phyloP scores from a whole-genome alignment of 768 basidiomycete species.

The Hygrophorus pudorinus region DNA sequence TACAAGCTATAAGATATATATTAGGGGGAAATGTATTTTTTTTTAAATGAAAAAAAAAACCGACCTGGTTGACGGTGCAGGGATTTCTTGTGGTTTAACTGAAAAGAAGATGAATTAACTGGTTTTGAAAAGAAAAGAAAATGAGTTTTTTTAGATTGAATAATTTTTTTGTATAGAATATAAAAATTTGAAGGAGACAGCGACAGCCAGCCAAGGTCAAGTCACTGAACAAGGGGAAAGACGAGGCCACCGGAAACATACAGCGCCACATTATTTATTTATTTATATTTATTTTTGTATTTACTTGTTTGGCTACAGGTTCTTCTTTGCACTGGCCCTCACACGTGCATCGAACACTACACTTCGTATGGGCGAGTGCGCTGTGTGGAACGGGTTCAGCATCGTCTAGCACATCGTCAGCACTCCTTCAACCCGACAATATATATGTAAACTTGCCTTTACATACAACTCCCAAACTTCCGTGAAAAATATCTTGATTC shows the following conservation, averaged over 20 bases:
- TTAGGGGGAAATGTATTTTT: conserved; percentile 19
- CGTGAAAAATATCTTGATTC: conserved; percentile 84
- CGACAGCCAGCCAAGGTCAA: background rate
- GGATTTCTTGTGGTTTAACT: conserved; percentile 12
- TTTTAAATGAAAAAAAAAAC: conserved; percentile 15
- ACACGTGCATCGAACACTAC: conserved; percentile 76
- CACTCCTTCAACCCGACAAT: background rate
- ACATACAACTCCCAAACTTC: conserved; percentile 97
- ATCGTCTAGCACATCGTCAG: conserved; percentile 42
- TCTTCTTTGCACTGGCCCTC: conserved; percentile 76
- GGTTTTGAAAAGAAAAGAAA: conserved; percentile 18
- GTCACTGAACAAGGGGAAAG: background rate
- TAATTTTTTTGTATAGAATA: background rate
- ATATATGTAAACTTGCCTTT: conserved; percentile 52
- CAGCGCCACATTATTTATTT: background rate
- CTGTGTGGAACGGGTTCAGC: conserved; percentile 94
- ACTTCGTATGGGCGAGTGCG: conserved; percentile 76
- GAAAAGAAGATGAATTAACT: conserved; percentile 16
- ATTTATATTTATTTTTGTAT: conserved; percentile 1
- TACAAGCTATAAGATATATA: conserved; percentile 15
- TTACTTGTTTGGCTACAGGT: conserved; percentile 41
- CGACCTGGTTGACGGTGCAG: conserved; percentile 13
- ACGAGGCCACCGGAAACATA: background rate
- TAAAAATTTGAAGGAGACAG: background rate
- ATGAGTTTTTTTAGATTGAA: background rate